Percentiles rank a stretch among this genome's conserved stretches.
Evolutionary conservation across 1,284 basidiomycete species (phyloP).

Genomic region (Boletus smithii): DNA sequence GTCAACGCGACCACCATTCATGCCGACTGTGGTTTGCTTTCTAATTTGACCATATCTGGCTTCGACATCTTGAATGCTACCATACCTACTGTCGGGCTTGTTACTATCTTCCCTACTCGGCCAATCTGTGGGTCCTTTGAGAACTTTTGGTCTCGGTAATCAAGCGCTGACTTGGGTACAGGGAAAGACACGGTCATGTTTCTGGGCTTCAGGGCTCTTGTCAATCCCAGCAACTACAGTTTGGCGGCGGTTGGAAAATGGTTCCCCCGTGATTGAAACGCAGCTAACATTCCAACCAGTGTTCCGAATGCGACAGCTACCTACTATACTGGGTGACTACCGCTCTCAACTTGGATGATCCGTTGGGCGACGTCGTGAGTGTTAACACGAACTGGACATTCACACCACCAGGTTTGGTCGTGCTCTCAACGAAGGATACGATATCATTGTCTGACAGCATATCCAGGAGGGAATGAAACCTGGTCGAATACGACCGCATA

Average conservation of each 20-base stretch:
- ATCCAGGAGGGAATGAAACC: not conserved
- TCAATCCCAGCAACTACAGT: no score
- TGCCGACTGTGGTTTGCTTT: not conserved
- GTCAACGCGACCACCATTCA: not conserved
- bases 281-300: not conserved
- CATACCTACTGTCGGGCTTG: not conserved
- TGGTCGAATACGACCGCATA: not conserved
- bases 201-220: not conserved
- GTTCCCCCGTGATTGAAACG: no score
- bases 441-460: not conserved
- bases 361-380: not conserved
- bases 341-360: not conserved
- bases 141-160: not conserved
- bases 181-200: not conserved
- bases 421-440: not conserved
- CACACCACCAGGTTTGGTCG: not conserved
- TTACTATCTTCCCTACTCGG: not conserved
- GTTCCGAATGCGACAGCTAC: not conserved
- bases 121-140: no score
- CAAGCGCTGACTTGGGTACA: not conserved
- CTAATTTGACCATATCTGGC: not conserved
- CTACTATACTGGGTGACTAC: not conserved
- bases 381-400: not conserved
- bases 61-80: not conserved
- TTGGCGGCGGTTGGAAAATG: no score